These are phyloP conservation scores for Fusarium transvaalense DNA, from an alignment of 2,329 filamentous ascomycete genomes.

Conservation along the genomic window DNA sequence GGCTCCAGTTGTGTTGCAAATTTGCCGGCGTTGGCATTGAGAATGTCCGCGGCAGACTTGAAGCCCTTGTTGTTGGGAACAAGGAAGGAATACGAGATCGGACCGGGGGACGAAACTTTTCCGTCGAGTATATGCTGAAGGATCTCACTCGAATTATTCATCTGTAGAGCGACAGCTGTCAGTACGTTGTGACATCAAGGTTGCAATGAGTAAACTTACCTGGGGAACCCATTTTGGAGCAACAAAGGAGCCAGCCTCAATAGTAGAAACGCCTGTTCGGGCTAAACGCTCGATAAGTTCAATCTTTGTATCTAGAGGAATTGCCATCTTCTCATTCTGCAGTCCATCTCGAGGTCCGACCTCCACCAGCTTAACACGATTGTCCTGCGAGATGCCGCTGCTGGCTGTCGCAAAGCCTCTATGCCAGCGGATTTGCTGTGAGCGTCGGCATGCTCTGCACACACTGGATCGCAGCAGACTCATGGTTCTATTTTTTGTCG, in stretches of 20 bases:
- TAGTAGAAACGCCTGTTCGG: slow-evolving; percentile 75
- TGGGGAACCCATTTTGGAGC: slow-evolving; percentile 88
- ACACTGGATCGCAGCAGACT: slow-evolving; percentile 54
- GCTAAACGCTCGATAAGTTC: slow-evolving; percentile 79
- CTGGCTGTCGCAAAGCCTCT: slow-evolving; percentile 59
- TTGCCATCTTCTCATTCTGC: slow-evolving; percentile 82
- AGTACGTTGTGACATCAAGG: slow-evolving; percentile 13
- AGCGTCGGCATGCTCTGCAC: slow-evolving; percentile 56
- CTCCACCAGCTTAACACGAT: slow-evolving; percentile 76
- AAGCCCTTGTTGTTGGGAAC: slow-evolving; percentile 82
- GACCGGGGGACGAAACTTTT: slow-evolving; percentile 64
- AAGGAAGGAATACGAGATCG: slow-evolving; percentile 83
- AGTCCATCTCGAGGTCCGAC: slow-evolving; percentile 89
- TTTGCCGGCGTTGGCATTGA: slow-evolving; percentile 64
- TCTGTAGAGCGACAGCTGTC: slow-evolving; percentile 60
- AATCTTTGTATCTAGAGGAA: slow-evolving; percentile 79
- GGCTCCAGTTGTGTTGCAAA: slow-evolving; percentile 65
- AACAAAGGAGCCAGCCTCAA: slow-evolving; percentile 87
- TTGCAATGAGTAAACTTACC: slow-evolving; percentile 57
- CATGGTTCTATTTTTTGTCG: slow-evolving; percentile 46
- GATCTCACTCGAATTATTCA: slow-evolving; percentile 83
- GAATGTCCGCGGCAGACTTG: slow-evolving; percentile 68
- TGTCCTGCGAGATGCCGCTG: slow-evolving; percentile 52
- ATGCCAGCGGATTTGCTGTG: slow-evolving; percentile 49
- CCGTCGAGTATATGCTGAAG: slow-evolving; percentile 74